These are phyloP conservation scores for Aphanomyces cochlioides DNA, from an alignment of 352 stramenopile species.

Conservation along the genomic window DNA sequence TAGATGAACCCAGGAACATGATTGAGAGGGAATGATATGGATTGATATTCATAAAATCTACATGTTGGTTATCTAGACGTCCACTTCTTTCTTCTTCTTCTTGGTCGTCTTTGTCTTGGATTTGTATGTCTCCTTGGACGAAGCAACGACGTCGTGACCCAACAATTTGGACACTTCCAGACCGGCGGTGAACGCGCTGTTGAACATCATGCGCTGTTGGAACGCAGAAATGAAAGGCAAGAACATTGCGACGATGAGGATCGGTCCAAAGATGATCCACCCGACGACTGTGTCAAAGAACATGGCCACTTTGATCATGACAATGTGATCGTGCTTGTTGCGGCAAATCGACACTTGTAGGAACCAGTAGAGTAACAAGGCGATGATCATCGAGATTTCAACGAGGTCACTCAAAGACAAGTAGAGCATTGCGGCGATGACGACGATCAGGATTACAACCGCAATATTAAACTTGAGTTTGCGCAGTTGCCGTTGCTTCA, in stretches of 20 bases:
- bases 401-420: slow-evolving; percentile 68
- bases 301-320: slow-evolving; percentile 66
- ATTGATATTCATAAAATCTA: too few species aligned
- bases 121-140: not conserved
- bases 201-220: slow-evolving; percentile 54
- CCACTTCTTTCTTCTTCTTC: not conserved
- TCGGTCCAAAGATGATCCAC: slow-evolving; percentile 73
- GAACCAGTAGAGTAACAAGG: slow-evolving; percentile 82
- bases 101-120: slow-evolving; percentile 9
- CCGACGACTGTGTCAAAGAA: slow-evolving; percentile 70
- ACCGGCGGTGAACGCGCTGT: slow-evolving; percentile 63
- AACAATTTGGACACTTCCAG: slow-evolving; percentile 44
- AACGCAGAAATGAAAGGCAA: slow-evolving; percentile 42
- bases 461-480: slow-evolving; percentile 84
- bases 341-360: slow-evolving; percentile 79
- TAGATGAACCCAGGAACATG: too few species aligned
- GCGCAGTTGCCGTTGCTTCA: slow-evolving; percentile 85
- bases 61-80: too few species aligned
- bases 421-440: slow-evolving; percentile 60
- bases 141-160: slow-evolving; percentile 21
- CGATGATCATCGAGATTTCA: slow-evolving; percentile 63
- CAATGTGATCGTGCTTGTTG: slow-evolving; percentile 80
- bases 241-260: slow-evolving; percentile 47
- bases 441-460: slow-evolving; percentile 46
- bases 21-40: too few species aligned